phyloP scores from a whole-genome alignment of 2,329 filamentous ascomycete genomes.

The Berkeleyomyces rouxiae region DNA sequence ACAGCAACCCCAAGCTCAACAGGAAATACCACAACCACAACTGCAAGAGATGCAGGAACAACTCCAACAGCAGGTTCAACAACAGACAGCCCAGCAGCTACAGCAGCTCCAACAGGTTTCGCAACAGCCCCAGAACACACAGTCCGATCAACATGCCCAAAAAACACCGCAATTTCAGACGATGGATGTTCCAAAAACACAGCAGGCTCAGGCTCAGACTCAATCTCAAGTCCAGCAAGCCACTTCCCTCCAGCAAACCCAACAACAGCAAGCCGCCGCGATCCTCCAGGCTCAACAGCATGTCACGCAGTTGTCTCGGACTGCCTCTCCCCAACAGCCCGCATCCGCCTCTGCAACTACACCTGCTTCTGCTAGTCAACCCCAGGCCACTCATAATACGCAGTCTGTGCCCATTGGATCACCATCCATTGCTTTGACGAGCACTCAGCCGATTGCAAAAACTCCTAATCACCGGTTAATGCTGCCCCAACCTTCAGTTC shows the following conservation, averaged over 20 bases:
- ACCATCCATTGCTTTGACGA: neutral
- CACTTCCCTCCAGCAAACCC: neutral
- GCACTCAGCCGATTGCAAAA: neutral
- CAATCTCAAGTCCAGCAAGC: neutral
- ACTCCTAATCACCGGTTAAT: constrained; percentile 2
- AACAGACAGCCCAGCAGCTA: constrained; percentile 8
- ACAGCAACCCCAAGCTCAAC: constrained; percentile 9
- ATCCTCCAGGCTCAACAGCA: constrained; percentile 9
- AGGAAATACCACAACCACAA: constrained; percentile 13
- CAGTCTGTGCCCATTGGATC: neutral
- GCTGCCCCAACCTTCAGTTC: constrained; percentile 3
- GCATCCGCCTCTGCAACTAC: neutral
- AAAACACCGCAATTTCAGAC: neutral
- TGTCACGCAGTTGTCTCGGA: constrained; percentile 9
- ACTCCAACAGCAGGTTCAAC: constrained; percentile 11
- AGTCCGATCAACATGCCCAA: neutral
- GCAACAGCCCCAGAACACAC: too few relatives aligned
- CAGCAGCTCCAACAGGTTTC: constrained; percentile 9
- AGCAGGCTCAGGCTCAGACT: neutral
- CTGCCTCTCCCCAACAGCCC: neutral
- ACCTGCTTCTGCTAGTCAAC: neutral
- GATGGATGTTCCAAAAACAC: neutral
- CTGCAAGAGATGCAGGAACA: constrained; percentile 15
- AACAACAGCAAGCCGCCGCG: constrained; percentile 10
- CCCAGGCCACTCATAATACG: neutral